Base-by-base conservation (phyloP, 768 basidiomycete genomes). In the Tricholoma matsutake region DNA sequence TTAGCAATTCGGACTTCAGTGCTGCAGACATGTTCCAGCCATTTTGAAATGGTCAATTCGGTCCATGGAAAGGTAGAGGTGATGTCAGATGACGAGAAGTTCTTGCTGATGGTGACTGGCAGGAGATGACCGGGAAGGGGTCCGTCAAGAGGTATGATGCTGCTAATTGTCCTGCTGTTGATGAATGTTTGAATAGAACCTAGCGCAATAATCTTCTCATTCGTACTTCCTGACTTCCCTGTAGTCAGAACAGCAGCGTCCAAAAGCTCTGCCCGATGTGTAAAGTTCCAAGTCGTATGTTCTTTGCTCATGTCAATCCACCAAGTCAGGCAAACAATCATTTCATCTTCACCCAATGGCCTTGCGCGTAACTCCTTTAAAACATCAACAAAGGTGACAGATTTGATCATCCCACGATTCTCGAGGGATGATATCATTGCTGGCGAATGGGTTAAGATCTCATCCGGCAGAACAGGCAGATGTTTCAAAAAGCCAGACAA, bases 291-390 rank as follows among this genome's bases (percentile, higher is more conserved):
- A 37, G 66, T 71, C 39, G 69, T 70, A 25, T 76, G 75, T 25
- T 53, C 31, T 58, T 73, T 76, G 51, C 69, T 74, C 58, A 78
- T 49, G 56, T 72, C 75, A 56, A 82, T 80, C 91, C 95, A 95
- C 96, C 97, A 98, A 60, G 85, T 84, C 63, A 98, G 76, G 72
- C 91, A 94, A 2, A 86, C 86, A n/a, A 88, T 70, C 74, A 91
- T 87, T 68, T 98, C 92, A 5, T 78, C 75, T 68, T 91, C 84
- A 4, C 72, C 70, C 25, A 99, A 79, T 4, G 94, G 88, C 14
- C 91, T 79, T 5, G 80, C 72, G 11, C 83, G 82, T 14, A 99
- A 79, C 69, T 96, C 92, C 39, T 79, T 76, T 43, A 98, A 75
- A 14, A 98, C 89, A 71, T 98, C 97, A 28, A 82, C 77, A 67